Percentiles rank a stretch among this genome's conserved stretches.
phyloP scores from a whole-genome alignment of 768 basidiomycete genomes.

The Lactarius deliciosus region DNA sequence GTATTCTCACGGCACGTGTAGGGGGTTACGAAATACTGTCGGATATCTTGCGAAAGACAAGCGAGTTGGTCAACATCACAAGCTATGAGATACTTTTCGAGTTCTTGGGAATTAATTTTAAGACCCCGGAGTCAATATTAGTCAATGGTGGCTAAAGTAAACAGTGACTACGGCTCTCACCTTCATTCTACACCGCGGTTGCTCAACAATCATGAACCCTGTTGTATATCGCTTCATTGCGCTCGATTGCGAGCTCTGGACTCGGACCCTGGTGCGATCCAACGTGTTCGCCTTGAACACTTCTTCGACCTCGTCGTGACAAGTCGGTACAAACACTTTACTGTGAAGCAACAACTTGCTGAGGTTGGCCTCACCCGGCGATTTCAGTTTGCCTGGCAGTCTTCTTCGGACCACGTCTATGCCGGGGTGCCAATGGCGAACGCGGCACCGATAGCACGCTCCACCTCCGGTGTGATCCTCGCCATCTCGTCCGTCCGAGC shows the following conservation, averaged over 20 bases:
- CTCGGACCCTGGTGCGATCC: too few species aligned
- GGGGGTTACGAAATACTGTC: conserved; percentile 88
- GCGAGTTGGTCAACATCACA: conserved; percentile 71
- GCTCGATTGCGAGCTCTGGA: too few species aligned
- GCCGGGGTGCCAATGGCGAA: neutral
- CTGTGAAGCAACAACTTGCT: too few species aligned
- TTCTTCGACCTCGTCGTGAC: too few species aligned
- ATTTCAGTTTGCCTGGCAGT: conserved; percentile 79
- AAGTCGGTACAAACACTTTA: neutral
- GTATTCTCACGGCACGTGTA: conserved; percentile 34
- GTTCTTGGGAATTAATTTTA: conserved; percentile 83
- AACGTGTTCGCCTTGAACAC: too few species aligned
- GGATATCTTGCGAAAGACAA: conserved; percentile 68
- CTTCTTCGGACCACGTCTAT: conserved; percentile 44
- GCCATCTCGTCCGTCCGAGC: neutral
- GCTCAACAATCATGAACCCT: too few species aligned
- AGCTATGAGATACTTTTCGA: conserved; percentile 82
- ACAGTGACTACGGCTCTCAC: too few species aligned
- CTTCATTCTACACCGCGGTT: too few species aligned
- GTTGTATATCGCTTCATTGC: too few species aligned
- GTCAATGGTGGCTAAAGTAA: too few species aligned
- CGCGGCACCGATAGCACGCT: conserved; percentile 20
- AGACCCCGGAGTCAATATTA: conserved; percentile 69
- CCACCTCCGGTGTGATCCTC: conserved; percentile 16
- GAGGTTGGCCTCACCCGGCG: conserved; percentile 52